Base-by-base conservation (phyloP, 2,329 filamentous ascomycete species). In the Plectosphaerella plurivora region DNA sequence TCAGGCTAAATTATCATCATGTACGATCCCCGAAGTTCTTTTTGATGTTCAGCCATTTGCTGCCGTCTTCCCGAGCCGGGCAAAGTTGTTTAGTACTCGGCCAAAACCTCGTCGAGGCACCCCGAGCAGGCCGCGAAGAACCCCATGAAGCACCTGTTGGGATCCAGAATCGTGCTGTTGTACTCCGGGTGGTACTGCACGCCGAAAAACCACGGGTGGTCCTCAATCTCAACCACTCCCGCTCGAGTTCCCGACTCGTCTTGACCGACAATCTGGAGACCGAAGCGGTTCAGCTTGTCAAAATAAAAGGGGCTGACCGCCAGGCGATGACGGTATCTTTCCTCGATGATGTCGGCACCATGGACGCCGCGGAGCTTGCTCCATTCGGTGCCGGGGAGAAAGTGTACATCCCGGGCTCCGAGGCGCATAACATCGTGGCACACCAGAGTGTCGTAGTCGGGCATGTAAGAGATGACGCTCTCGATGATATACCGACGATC, bases 161-260 rank as follows among this genome's bases (percentile, higher is more conserved):
- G 89, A 48, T 82, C 75, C 56, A 95, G 72, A 3, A 94, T 91
- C 49, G 87, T 80, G 60, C 81, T 87, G 48, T 89, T 76, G 65
- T 93, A 96, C 69, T 97, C 91, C 2, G 92, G 91, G 68, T 96
- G 91, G 69, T 88, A 93, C 69, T 96, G 92, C 8, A 94, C 88
- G 57, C 87, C 70, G 18, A 95, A 89, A 60, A 86, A 96, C 78
- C 83, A 96, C 0, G 88, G 88, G 66, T 96, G 91, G 58, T 93
- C 85, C 65, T 86, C 85, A 56, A 95, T 73, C 71, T 96, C 91
- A 35, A 95, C 73, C 48, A 91, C 81, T 72, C 95, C 91, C 86
- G 94, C 91, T 33, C 91, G 82, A 60, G 87, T 81, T 44, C 87
- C 89, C 55, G 79, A 84, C 53, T 88, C 84, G 62, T 95, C 91